Evolutionary conservation across 345 rosid species (phyloP).

Genomic region (Eutrema yunnanense): DNA sequence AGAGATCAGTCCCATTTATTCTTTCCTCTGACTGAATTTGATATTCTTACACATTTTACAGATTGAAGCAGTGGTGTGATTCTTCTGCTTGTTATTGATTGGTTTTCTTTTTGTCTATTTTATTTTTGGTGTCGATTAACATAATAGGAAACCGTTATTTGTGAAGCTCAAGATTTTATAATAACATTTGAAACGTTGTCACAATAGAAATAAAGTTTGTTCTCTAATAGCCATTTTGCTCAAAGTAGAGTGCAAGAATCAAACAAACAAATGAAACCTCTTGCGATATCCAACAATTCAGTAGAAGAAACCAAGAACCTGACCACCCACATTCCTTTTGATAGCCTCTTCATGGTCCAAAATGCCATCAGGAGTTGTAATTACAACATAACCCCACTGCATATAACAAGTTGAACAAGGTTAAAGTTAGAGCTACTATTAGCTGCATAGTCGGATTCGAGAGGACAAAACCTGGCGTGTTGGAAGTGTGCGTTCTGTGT

Average conservation of each 20-base stretch:
- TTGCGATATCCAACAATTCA: conserved; percentile 21
- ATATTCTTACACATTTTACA: conserved; percentile 4
- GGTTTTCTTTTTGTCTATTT: neutral
- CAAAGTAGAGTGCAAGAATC: conserved; percentile 10
- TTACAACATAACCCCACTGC: conserved; percentile 93
- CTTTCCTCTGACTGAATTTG: conserved; percentile 10
- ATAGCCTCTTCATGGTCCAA: conserved; percentile 95
- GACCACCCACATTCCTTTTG: conserved; percentile 76
- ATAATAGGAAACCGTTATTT: neutral
- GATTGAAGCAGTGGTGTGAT: conserved; percentile 7
- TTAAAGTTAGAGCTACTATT: neutral
- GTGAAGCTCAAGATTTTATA: conserved; percentile 1
- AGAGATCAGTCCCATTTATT: conserved; percentile 3
- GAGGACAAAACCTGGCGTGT: conserved; percentile 56
- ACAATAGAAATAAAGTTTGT: neutral
- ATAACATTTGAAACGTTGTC: neutral
- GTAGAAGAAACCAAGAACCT: conserved; percentile 85
- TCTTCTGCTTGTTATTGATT: neutral
- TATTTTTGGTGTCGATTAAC: neutral
- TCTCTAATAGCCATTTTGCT: neutral
- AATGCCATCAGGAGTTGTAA: conserved; percentile 88
- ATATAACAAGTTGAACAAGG: neutral
- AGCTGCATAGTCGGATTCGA: neutral
- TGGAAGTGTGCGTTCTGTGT: conserved; percentile 67
- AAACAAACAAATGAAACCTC: neutral